Conservation (phyloP, 2,329 filamentous ascomycete genomes). For the Trichoderma simmonsii region DNA sequence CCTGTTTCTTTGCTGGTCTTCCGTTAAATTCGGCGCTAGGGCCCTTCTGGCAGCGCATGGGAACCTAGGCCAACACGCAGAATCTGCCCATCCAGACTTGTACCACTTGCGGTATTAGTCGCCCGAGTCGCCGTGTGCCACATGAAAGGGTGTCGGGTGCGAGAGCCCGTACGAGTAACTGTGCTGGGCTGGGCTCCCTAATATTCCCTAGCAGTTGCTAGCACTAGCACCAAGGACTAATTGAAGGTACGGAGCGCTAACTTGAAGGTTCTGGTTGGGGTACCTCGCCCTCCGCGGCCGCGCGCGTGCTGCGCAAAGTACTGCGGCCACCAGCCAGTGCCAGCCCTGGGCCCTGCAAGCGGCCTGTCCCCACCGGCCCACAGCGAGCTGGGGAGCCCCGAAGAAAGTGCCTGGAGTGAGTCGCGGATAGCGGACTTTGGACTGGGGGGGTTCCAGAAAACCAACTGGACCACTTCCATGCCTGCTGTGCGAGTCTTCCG, state of each 20-base stretch:
- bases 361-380: constrained; percentile 19
- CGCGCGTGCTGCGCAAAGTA: background rate
- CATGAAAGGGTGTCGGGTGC: background rate
- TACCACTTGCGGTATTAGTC: background rate
- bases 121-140: background rate
- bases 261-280: background rate
- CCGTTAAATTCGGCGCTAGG: constrained; percentile 10
- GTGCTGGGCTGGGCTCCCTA: background rate
- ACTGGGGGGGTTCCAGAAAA: constrained; percentile 19
- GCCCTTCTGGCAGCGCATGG: constrained; percentile 5
- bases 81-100: background rate
- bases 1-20: background rate
- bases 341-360: constrained; percentile 11
- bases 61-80: background rate
- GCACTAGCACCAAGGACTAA: background rate
- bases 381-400: constrained; percentile 6
- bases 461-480: background rate
- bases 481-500: constrained; percentile 10
- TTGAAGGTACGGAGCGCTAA: background rate
- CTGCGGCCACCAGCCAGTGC: background rate
- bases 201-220: too few species aligned
- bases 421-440: constrained; percentile 10
- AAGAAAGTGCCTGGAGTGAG: constrained; percentile 7
- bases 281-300: background rate
- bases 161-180: background rate